phyloP scores from a whole-genome alignment of 805 yeast genomes.

The Saccharomyces kudriavzevii region DNA sequence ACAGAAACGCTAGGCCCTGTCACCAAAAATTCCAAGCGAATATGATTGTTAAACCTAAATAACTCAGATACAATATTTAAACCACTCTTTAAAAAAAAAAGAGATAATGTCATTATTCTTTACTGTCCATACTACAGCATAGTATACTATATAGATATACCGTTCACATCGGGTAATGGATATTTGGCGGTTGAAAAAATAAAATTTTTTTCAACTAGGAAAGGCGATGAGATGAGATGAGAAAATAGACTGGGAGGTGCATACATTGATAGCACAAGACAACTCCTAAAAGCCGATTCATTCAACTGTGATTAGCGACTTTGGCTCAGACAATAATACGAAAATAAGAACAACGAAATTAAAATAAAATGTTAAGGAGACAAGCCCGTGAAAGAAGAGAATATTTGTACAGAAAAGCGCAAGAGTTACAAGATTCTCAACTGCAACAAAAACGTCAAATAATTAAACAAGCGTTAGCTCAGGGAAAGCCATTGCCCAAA shows the following conservation, averaged over 20 bases:
- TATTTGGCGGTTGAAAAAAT: background rate
- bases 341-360: background rate
- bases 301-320: background rate
- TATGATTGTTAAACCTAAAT: background rate
- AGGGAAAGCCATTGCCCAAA: conserved; percentile 83
- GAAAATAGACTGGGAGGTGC: background rate
- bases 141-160: background rate
- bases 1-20: background rate
- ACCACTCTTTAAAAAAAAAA: background rate
- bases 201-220: conserved; percentile 1
- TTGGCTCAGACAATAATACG: background rate
- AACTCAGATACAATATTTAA: background rate
- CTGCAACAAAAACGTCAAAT: conserved; percentile 80
- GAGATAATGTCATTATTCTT: background rate
- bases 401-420: conserved; percentile 79
- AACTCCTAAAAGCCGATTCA: background rate
- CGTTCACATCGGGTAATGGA: background rate
- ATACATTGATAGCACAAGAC: background rate
- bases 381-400: conserved; percentile 97
- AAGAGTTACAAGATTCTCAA: conserved; percentile 82
- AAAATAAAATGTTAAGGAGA: conserved; percentile 57
- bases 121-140: background rate
- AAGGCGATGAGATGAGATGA: conserved; percentile 12
- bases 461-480: conserved; percentile 78
- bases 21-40: background rate